Evolutionary conservation across 371 early-diverging fungal species (phyloP), one percentile per base, ranked within the genome.

Genomic region (Mortierella sp.): DNA sequence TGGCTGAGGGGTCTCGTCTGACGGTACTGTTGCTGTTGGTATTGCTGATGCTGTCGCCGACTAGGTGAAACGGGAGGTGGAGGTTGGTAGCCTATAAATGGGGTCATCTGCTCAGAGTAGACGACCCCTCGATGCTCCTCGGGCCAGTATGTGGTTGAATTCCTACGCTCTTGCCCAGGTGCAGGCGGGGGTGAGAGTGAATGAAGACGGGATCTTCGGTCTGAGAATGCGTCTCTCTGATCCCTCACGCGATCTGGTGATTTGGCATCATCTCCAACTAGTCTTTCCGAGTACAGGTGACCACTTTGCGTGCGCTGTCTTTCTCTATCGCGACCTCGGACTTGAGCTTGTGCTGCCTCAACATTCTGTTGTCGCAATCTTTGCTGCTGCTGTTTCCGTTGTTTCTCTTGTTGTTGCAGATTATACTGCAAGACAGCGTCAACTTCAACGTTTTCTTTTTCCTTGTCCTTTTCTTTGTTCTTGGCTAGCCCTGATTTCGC

Each of bases 141-240:
- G 5, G 70, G 70, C 74, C 79, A 70, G 19, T 73, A 70, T 1
- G 67, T 13, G 1, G 32, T 37, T 9, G 73, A 63, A 8, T 32
- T 40, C n/a, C 70, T 37, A n/a, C 60, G 64, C 31, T 70, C 67
- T 29, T 73, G 73, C 15, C 72, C 72, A 4, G 61, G 63, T 26
- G 49, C 40, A 9, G 74, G 73, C 9, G 79, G 70, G 5, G 79
- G 74, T 29, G 79, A 78, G 2, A 78, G 66, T 3, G 78, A 78
- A 10, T 73, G 73, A 4, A 62, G 42, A 1, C 70, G 69, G 1
- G 66, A 31, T 22, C 43, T 43, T 13, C 42, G 61, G 37, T 72
- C 69, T 13, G 45, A 1, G 15, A 60, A 57, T 3, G 63, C 54
- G 1, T 59, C 68, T 1, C 60, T 45, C n/a, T 34, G 58, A 10